Conservation (phyloP, 345 rosid genomes). For the Lepidium aucheri region DNA sequence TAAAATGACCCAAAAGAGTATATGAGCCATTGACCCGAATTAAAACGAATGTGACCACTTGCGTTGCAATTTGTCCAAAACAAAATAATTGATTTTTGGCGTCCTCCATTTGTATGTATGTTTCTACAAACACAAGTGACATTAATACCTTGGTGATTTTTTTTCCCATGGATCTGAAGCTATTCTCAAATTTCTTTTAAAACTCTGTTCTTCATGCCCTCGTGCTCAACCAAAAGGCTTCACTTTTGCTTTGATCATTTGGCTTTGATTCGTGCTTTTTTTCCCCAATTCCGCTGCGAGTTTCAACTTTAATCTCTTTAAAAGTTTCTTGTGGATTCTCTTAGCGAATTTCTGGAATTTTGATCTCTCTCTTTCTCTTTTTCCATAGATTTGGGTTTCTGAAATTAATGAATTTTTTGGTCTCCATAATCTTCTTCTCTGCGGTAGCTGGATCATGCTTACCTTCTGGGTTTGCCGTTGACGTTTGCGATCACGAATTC, state of each 20-base stretch:
- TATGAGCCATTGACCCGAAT: too few species aligned
- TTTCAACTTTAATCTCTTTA: neutral
- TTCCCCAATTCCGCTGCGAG: neutral
- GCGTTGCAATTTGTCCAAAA: too few species aligned
- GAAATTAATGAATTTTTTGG: slow-evolving; percentile 9
- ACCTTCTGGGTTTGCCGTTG: slow-evolving; percentile 22
- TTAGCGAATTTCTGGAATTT: neutral
- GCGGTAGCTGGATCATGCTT: slow-evolving; percentile 24
- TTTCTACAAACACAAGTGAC: too few species aligned
- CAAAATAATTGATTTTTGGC: too few species aligned
- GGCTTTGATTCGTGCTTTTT: neutral
- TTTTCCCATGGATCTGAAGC: too few species aligned
- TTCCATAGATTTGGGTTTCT: neutral
- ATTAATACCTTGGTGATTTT: too few species aligned
- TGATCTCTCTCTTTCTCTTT: neutral
- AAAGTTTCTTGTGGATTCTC: neutral
- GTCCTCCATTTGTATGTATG: too few species aligned
- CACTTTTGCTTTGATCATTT: neutral
- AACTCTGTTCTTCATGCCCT: neutral
- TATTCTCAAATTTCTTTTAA: neutral
- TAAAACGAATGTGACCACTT: too few species aligned
- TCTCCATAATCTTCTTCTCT: slow-evolving; percentile 26
- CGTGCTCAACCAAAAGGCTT: neutral
- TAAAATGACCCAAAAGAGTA: too few species aligned
- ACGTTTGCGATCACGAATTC: slow-evolving; percentile 40